Base-by-base conservation (phyloP, 1,284 basidiomycete species). In the Clitocybe nebularis region DNA sequence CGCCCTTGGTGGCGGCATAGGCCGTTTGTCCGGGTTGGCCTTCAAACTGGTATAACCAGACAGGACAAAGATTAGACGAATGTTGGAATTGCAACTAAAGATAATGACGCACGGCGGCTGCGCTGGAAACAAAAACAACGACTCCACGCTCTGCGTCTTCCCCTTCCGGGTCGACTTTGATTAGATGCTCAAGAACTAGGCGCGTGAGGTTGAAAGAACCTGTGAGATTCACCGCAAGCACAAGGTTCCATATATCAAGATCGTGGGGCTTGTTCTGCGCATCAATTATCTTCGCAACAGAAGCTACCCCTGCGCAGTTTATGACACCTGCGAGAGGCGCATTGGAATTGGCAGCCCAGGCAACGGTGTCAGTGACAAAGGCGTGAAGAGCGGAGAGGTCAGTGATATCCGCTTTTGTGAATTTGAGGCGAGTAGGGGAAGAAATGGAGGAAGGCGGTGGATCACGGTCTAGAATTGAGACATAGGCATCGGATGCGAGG, bases 181-280 rank as follows among this genome's bases (percentile, higher is more conserved):
- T 60, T 19, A 79, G 62, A 49, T 78, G 67, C 43, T 71, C 63
- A 44, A 76, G 62, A 16, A 63, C 72, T 13, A 77, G 57, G 14
- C 76, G 63, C n/a, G 73, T 72, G 29, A 79, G 64, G 49, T 79
- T 75, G 61, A 79, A 78, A 1, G 72, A 66, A 16, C 75, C 77
- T 1, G 72, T 73, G 19, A 78, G 54, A 50, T 79, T 79, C 21
- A 79, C 69, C 9, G 60, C 67, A 3, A 79, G 48, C 1, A 67
- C 62, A 42, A 75, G 72, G 41, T 78, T 63, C 74, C 75, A 79
- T 1, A 75, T 50, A 26, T 75, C 74, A 17, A 75, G 55, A 13
- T 67, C 60, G 49, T 77, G 74, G 0, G 74, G 67, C 30, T 72
- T 61, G 19, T 68, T 67, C n/a, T 69, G 51, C 1, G 64, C 55